A percentile compares a stretch with the other conserved stretches of the same genome.
These are phyloP conservation scores for Taxillus chinensis DNA, from an alignment of 164 flowering plant species.

Conservation along the genomic window DNA sequence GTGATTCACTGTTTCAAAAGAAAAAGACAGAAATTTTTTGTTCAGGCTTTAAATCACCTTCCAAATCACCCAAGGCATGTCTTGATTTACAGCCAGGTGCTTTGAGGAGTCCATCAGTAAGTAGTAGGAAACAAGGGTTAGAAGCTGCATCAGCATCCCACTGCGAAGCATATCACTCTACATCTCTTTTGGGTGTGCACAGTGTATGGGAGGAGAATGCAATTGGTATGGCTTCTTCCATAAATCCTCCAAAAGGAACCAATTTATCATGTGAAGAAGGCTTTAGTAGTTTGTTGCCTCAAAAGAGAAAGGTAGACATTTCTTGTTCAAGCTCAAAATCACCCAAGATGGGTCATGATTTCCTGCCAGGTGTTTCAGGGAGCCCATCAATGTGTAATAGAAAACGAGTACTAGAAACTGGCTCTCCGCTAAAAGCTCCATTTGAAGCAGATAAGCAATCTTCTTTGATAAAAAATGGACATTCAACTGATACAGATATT, in stretches of 20 bases:
- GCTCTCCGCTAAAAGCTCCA: slow-evolving; percentile 6
- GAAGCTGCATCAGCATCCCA: slow-evolving; percentile 13
- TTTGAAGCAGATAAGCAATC: neutral
- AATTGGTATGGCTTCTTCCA: slow-evolving; percentile 8
- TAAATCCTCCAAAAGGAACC: slow-evolving; percentile 12
- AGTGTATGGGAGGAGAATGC: slow-evolving; percentile 8
- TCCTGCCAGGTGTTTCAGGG: slow-evolving; percentile 5
- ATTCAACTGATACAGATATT: slow-evolving; percentile 8
- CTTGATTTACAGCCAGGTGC: slow-evolving; percentile 8
- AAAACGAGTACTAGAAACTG: slow-evolving; percentile 12
- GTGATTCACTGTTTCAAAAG: slow-evolving; percentile 23
- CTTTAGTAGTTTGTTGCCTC: slow-evolving; percentile 16
- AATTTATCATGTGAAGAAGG: slow-evolving; percentile 12
- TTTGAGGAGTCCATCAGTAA: slow-evolving; percentile 8
- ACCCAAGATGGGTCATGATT: slow-evolving; percentile 14
- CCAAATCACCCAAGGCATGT: slow-evolving; percentile 19
- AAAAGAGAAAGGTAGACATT: slow-evolving; percentile 22
- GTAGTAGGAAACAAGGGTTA: slow-evolving; percentile 11
- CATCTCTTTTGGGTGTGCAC: slow-evolving; percentile 6
- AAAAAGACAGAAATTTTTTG: slow-evolving; percentile 19
- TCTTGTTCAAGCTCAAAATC: slow-evolving; percentile 21
- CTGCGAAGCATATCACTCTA: slow-evolving; percentile 10
- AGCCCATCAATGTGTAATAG: slow-evolving; percentile 10
- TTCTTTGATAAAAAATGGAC: slow-evolving; percentile 1
- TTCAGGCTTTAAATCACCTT: slow-evolving; percentile 1